Evolutionary conservation across 306 rosid species (phyloP).

Genomic region (Alnus rubra): DNA sequence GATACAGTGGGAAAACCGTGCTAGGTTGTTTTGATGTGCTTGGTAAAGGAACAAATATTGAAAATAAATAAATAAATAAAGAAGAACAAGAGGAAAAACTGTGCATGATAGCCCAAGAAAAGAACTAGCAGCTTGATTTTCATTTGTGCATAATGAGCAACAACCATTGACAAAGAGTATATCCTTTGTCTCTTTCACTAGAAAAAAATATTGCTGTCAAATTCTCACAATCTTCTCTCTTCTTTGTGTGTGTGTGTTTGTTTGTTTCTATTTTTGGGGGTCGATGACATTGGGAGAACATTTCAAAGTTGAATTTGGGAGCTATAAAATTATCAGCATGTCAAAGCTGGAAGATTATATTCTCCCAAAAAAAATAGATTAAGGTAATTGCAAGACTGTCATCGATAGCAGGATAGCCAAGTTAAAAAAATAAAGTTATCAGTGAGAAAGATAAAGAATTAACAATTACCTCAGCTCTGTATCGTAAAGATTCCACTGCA

Average conservation of each 20-base stretch:
- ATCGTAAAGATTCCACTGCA: slow-evolving; percentile 87
- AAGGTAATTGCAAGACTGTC: not conserved
- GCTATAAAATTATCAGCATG: not conserved
- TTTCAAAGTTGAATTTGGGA: not conserved
- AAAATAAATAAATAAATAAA: not conserved
- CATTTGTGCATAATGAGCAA: not conserved
- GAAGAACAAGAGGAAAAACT: not conserved
- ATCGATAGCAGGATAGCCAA: slow-evolving; percentile 10
- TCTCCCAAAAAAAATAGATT: not conserved
- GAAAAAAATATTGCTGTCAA: not conserved
- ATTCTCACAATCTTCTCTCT: not conserved
- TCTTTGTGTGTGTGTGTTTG: not conserved
- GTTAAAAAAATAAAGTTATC: not conserved
- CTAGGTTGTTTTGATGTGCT: not conserved
- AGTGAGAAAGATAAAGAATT: slow-evolving; percentile 1
- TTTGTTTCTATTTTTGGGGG: not conserved
- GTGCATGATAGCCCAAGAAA: not conserved
- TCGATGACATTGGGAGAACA: not conserved
- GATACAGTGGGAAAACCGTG: not conserved
- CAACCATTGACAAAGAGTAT: not conserved
- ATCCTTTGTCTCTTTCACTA: not conserved
- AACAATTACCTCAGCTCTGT: slow-evolving; percentile 85
- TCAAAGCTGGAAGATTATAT: not conserved
- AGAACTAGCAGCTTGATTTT: not conserved
- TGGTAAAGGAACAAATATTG: not conserved